Evolutionary conservation across 2,329 filamentous ascomycete genomes (phyloP), one percentile per base, ranked within the genome.

Genomic region (Cyphellophora attinorum): DNA sequence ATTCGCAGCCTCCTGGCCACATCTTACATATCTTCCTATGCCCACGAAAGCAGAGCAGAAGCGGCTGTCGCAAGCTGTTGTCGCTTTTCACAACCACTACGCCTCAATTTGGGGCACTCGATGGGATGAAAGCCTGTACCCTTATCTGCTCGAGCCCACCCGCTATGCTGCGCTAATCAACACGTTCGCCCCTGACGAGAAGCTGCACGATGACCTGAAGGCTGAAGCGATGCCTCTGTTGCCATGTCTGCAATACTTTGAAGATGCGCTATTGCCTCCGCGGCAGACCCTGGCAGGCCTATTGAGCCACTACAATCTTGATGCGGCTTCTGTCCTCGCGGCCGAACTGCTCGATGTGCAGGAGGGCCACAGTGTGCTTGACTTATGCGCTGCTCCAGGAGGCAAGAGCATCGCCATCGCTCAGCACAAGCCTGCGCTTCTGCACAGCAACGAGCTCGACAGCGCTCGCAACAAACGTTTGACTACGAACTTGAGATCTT

Each of bases 381-480:
- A 41, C 28, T 23, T 41, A 12, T 38, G 35, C 16, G 35, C 39
- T 5, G 39, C 39, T 4, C 39, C 39, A 10, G 39, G 39, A 8
- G 39, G 39, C 12, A 41, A 41, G 19, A 35, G 35, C 2, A 16
- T 41, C 13, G 35, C 27, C 4, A 32, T 41, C 14, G 27, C 35
- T 13, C 35, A 41, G 21, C 17, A 30, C 12, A 19, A 29, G 6
- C 19, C 19, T 10, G n/a, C 27, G 12, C 27, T 16, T n/a, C 19
- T 34, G n/a, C 31, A 41, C 29, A 31, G 27, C 15, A 41, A 41
- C 21, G 39, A 41, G 27, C 23, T 27, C 27, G 39, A 41, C 23
- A 16, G 13, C 6, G 14, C 29, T 5, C 35, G 39, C 12, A 15
- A 29, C 17, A 41, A 41, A 19, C 31, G 36, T 18, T 32, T 41